Evolutionary conservation across 1,139 yeast species (phyloP).

Genomic region (Debaryomycetaceae sp.): DNA sequence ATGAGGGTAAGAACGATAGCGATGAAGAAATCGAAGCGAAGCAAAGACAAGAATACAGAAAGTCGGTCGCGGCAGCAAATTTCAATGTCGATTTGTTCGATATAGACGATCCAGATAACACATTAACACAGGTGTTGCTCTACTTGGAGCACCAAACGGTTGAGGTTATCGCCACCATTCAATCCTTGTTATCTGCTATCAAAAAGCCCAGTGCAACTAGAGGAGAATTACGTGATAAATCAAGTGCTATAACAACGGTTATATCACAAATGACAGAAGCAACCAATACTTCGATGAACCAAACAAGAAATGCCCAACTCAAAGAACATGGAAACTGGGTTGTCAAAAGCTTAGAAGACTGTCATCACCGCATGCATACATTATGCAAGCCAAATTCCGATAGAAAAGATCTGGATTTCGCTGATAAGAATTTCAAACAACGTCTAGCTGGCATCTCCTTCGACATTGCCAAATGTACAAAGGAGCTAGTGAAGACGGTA

Average conservation of each 20-base stretch:
- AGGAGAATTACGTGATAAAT: constrained; percentile 69
- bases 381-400: constrained; percentile 51
- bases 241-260: constrained; percentile 69
- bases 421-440: constrained; percentile 88
- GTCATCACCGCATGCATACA: constrained; percentile 72
- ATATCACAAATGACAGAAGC: constrained; percentile 89
- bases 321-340: constrained; percentile 93
- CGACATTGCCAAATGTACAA: constrained; percentile 94
- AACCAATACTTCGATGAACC: constrained; percentile 84
- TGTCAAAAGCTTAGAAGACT: constrained; percentile 79
- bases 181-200: constrained; percentile 70
- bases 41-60: constrained; percentile 46
- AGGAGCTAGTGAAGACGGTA: constrained; percentile 90
- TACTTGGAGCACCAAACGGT: constrained; percentile 94
- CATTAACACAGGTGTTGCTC: constrained; percentile 76
- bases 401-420: constrained; percentile 59
- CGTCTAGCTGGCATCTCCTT: constrained; percentile 93
- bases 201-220: constrained; percentile 74
- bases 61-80: constrained; percentile 51
- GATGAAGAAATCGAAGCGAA: constrained; percentile 33
- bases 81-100: constrained; percentile 74
- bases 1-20: constrained; percentile 17
- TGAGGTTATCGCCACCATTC: constrained; percentile 87
- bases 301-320: constrained; percentile 75
- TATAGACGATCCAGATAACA: constrained; percentile 80